phyloP scores from a whole-genome alignment of 1,139 yeast genomes.

The Debaryomycetaceae sp. region DNA sequence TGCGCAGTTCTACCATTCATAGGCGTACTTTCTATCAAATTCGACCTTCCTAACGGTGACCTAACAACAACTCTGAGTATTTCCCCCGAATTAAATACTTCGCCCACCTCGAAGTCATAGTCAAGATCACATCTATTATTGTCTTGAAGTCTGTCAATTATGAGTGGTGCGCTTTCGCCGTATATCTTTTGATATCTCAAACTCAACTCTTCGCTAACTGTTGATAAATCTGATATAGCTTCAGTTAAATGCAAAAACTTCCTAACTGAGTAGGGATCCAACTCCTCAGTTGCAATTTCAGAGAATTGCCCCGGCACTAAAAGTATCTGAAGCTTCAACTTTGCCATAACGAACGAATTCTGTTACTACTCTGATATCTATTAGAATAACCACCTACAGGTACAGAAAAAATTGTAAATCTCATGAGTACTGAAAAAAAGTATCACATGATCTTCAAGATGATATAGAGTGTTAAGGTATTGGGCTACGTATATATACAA shows the following conservation, averaged over 20 bases:
- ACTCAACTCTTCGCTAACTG: constrained; percentile 48
- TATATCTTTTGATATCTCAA: constrained; percentile 56
- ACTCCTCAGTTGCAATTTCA: constrained; percentile 13
- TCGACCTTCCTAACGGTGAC: constrained; percentile 22
- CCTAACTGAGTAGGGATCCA: constrained; percentile 17
- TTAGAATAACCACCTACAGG: not conserved
- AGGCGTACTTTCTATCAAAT: constrained; percentile 6
- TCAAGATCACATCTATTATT: constrained; percentile 67
- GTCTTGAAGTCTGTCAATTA: constrained; percentile 61
- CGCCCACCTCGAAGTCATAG: constrained; percentile 64
- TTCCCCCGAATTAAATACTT: constrained; percentile 57
- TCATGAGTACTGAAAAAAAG: not conserved
- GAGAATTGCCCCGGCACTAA: constrained; percentile 28
- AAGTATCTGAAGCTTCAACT: constrained; percentile 37
- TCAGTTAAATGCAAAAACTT: constrained; percentile 63
- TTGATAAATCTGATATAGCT: constrained; percentile 39
- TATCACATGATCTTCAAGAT: constrained; percentile 4
- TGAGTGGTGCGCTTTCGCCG: constrained; percentile 53
- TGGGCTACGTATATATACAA: not conserved
- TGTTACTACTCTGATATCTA: not conserved
- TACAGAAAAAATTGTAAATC: not conserved
- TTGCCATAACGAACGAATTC: constrained; percentile 16
- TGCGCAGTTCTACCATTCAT: constrained; percentile 3
- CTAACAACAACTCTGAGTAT: constrained; percentile 53
- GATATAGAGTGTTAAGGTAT: not conserved